Conservation (phyloP, 306 rosid species). For the Ammopiptanthus mongolicus region DNA sequence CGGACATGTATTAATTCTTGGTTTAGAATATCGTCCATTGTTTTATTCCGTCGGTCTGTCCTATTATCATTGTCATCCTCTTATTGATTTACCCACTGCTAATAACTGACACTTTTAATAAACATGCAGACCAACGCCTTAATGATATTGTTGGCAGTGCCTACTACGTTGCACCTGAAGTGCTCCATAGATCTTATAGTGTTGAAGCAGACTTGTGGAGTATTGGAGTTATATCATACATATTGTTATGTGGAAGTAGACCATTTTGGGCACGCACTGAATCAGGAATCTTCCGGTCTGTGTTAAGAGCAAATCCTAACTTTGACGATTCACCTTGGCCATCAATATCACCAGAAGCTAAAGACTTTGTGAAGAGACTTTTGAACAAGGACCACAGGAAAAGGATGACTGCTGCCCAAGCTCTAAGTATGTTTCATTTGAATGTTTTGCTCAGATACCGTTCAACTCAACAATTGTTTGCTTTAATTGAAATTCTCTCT, state of each 20-base stretch:
- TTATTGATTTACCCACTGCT: constrained; percentile 6
- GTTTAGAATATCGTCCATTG: constrained; percentile 7
- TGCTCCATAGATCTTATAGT: constrained; percentile 88
- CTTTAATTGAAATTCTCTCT: constrained; percentile 3
- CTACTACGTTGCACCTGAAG: constrained; percentile 97
- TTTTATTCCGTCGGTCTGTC: not conserved
- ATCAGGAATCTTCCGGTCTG: constrained; percentile 96
- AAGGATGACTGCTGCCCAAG: constrained; percentile 97
- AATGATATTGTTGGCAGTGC: constrained; percentile 99
- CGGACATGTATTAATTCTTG: not conserved
- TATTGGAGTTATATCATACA: constrained; percentile 89
- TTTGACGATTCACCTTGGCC: constrained; percentile 96
- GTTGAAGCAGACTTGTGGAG: constrained; percentile 96
- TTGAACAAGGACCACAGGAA: constrained; percentile 94
- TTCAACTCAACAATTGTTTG: not conserved
- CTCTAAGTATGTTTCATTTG: constrained; percentile 54
- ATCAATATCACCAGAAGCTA: constrained; percentile 78
- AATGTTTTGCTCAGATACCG: constrained; percentile 17
- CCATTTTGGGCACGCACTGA: constrained; percentile 98
- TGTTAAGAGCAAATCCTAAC: constrained; percentile 89
- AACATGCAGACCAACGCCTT: constrained; percentile 77
- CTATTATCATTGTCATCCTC: not conserved
- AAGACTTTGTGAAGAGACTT: constrained; percentile 90
- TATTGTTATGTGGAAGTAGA: constrained; percentile 88
- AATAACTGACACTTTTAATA: constrained; percentile 31